Evolutionary conservation across 2,329 filamentous ascomycete species (phyloP), one percentile per base, ranked within the genome.

Genomic region (Emmonsiellopsis sp.): DNA sequence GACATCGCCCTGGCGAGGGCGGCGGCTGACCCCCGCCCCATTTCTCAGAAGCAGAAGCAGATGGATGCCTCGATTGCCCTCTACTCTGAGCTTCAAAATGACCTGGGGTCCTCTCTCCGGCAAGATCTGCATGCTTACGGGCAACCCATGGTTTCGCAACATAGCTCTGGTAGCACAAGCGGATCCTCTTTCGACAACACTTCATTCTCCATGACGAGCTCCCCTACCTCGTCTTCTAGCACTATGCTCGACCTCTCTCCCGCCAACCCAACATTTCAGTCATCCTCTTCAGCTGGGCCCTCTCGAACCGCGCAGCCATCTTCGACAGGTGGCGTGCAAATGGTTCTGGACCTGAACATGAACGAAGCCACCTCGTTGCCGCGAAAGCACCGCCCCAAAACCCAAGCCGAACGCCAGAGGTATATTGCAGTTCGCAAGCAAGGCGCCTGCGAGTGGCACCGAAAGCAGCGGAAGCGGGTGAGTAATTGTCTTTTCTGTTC

Each of bases 321-420:
- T 8, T 54, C 53, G 3, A 53, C 60, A 20, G 68, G 63, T 2
- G 61, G 61, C 5, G 59, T 72, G 40, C 69, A 73, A 47, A 53
- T 73, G 57, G 67, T 73, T 11, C 65, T 73, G 32, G 71, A 73
- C 53, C 55, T 73, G 59, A 73, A 73, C 56, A 70, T 73, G 69
- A 73, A 73, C 51, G 62, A 67, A 4, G 65, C 70, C 5, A 66
- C 68, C n/a, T 66, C 69, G 51, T 53, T 72, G n/a, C 71, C 71
- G 0, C 67, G 65, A 57, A 72, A 72, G 51, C 71, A 73, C 48
- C 70, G 70, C 48, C 69, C 70, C 20, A 64, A 70, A 13, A 73
- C 70, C 4, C 65, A 65, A 52, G 69, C 70, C 8, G 70, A 73
- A 58, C 70, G 67, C 37, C 70, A 73, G 53, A 71, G 69, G 51